phyloP scores from a whole-genome alignment of 2,329 filamentous ascomycete species.

The Magnaporthales sp. region DNA sequence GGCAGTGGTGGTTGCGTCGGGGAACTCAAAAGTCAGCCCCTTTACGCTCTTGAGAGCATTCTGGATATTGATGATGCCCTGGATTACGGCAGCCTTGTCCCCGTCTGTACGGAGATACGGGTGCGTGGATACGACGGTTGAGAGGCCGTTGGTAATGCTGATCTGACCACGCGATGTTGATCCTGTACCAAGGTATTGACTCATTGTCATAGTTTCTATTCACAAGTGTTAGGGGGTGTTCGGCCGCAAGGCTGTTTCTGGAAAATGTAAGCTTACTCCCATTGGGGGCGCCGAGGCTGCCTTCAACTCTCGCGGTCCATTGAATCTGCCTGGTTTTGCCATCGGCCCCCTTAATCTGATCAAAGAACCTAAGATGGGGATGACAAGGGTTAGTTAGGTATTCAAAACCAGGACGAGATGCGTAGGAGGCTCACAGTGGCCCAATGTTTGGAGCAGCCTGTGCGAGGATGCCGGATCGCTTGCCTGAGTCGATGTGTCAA shows the following conservation, averaged over 20 bases:
- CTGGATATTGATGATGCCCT: conserved; percentile 53
- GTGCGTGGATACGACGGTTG: conserved; percentile 47
- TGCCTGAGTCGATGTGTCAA: conserved; percentile 13
- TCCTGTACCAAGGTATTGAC: conserved; percentile 56
- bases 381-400: not conserved
- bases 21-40: conserved; percentile 47
- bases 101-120: conserved; percentile 51
- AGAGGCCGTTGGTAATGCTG: conserved; percentile 48
- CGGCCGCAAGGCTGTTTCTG: not conserved
- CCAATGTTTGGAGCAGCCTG: conserved; percentile 60
- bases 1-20: conserved; percentile 39
- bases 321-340: conserved; percentile 57
- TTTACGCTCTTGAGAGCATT: conserved; percentile 42
- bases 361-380: conserved; percentile 31
- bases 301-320: conserved; percentile 57
- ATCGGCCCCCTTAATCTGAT: conserved; percentile 48
- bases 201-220: conserved; percentile 35
- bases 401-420: not conserved
- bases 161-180: conserved; percentile 52
- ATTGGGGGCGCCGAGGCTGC: conserved; percentile 12
- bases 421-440: conserved; percentile 32
- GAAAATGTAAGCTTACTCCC: not conserved
- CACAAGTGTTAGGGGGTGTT: not conserved
- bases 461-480: conserved; percentile 50
- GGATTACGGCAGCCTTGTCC: conserved; percentile 56